Conservation (phyloP, 73 alveolate species). For the Tetrahymena borealis region DNA sequence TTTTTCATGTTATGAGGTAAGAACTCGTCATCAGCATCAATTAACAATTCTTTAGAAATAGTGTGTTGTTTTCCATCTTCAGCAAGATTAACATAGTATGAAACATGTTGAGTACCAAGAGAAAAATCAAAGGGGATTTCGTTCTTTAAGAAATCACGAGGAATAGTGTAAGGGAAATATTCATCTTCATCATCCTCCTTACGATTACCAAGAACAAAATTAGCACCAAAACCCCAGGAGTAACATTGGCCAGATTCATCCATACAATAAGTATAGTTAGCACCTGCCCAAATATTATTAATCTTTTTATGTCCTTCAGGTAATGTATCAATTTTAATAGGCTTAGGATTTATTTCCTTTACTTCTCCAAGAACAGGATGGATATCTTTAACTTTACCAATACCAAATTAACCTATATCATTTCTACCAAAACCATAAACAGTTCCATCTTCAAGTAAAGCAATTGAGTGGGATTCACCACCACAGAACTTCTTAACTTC, state of each 20-base stretch:
- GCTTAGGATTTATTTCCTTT: background rate
- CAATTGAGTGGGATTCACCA: slow-evolving; percentile 53
- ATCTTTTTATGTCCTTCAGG: background rate
- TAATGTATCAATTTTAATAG: background rate
- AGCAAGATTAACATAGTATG: background rate
- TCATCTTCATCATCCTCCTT: slow-evolving; percentile 14
- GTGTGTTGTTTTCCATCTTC: background rate
- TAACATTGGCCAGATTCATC: background rate
- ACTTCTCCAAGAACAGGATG: background rate
- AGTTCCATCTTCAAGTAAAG: slow-evolving; percentile 32
- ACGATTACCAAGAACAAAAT: slow-evolving; percentile 29
- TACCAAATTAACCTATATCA: slow-evolving; percentile 50
- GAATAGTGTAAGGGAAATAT: background rate
- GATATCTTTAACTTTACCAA: slow-evolving; percentile 30
- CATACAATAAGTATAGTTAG: background rate
- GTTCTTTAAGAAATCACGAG: background rate
- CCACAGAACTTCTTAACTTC: slow-evolving; percentile 39
- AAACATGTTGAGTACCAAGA: background rate
- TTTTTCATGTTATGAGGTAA: background rate
- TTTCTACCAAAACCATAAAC: slow-evolving; percentile 50
- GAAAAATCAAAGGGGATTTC: background rate
- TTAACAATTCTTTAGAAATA: background rate
- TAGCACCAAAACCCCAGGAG: slow-evolving; percentile 41
- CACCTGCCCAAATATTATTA: slow-evolving; percentile 1
- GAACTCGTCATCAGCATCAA: background rate